Evolutionary conservation across 2,329 filamentous ascomycete species (phyloP).

Genomic region (Aspergillus ruber): DNA sequence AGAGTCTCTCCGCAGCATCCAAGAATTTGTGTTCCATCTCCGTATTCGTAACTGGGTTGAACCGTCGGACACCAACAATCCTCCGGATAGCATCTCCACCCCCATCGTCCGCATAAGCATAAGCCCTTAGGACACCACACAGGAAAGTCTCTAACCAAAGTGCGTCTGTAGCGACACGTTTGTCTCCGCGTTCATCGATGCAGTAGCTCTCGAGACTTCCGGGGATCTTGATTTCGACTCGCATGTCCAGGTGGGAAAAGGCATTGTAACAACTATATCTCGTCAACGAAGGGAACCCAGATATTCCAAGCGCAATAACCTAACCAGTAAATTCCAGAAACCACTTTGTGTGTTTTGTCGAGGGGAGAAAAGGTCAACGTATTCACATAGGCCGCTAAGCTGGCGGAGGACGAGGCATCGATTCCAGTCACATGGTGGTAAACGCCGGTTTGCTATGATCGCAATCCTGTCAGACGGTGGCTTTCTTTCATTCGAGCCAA

Average conservation of each 20-base stretch:
- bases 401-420: constrained; percentile 95
- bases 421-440: constrained; percentile 98
- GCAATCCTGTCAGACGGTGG: constrained; percentile 3
- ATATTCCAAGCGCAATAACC: constrained; percentile 12
- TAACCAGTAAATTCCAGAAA: constrained; percentile 90
- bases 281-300: constrained; percentile 9
- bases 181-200: constrained; percentile 93
- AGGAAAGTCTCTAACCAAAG: constrained; percentile 97
- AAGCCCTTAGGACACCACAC: constrained; percentile 87
- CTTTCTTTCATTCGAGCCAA: neutral
- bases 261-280: constrained; percentile 86
- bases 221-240: constrained; percentile 93
- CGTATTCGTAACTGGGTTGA: constrained; percentile 97
- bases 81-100: constrained; percentile 91
- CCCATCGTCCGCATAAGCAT: constrained; percentile 93
- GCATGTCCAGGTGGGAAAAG: constrained; percentile 96
- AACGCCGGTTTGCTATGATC: constrained; percentile 62
- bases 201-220: constrained; percentile 96
- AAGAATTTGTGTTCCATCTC: constrained; percentile 96
- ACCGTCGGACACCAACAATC: constrained; percentile 92
- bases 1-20: constrained; percentile 86
- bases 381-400: constrained; percentile 95
- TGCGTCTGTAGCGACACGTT: constrained; percentile 84
- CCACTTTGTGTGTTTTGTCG: constrained; percentile 80
- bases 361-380: constrained; percentile 86